Evolutionary conservation across 108 stramenopile species (phyloP).

Genomic region (Cylindrotheca fusiformis): DNA sequence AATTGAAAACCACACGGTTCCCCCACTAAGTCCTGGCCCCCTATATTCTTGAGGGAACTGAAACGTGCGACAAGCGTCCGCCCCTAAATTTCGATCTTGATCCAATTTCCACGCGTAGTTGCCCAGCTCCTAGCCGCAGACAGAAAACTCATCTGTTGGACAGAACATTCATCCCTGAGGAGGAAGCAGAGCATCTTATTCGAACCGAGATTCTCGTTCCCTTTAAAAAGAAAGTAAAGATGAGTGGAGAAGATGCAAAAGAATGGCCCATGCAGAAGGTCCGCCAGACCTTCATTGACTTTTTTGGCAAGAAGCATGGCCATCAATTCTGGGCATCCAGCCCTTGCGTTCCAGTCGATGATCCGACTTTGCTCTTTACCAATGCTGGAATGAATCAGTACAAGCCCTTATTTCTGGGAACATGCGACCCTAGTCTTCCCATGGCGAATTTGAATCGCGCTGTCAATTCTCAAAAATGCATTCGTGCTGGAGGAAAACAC

Average conservation of each 20-base stretch:
- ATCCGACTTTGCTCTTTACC: constrained; percentile 98
- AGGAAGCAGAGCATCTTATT: too few species aligned
- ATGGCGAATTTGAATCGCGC: constrained; percentile 90
- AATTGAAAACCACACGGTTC: too few species aligned
- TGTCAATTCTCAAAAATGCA: constrained; percentile 98
- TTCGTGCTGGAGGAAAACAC: constrained; percentile 99
- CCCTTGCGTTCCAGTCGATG: constrained; percentile 98
- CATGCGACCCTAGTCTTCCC: constrained; percentile 87
- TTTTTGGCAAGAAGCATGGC: constrained; percentile 80
- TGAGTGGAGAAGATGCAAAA: constrained; percentile 15
- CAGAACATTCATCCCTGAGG: too few species aligned
- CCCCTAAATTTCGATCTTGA: too few species aligned
- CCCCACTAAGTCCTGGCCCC: too few species aligned
- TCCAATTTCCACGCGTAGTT: too few species aligned
- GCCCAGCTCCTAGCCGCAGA: too few species aligned
- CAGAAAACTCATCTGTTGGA: too few species aligned
- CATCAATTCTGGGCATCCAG: constrained; percentile 87
- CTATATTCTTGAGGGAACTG: too few species aligned
- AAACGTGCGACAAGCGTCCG: too few species aligned
- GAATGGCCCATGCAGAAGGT: constrained; percentile 95
- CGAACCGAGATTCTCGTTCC: background rate
- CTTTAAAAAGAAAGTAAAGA: constrained; percentile 1
- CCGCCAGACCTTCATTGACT: constrained; percentile 94
- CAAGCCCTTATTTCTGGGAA: constrained; percentile 97
- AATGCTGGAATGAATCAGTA: constrained; percentile 99